phyloP scores from a whole-genome alignment of 2,329 filamentous ascomycete species.

The Aspergillus fumigatus region DNA sequence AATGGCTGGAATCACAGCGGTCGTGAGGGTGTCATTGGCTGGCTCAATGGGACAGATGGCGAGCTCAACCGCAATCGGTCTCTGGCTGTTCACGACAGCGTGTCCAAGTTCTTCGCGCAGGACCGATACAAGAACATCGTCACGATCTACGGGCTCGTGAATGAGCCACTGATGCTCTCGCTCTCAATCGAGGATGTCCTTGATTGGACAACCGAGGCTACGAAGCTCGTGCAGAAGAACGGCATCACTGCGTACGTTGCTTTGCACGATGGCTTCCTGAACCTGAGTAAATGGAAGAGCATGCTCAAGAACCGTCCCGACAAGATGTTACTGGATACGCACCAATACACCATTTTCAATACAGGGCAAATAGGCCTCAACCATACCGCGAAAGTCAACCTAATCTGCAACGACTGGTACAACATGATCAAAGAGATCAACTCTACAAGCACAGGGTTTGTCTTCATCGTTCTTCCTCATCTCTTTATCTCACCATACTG shows the following conservation, averaged over 20 bases:
- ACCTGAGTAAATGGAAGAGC: slow-evolving; percentile 85
- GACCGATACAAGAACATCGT: slow-evolving; percentile 88
- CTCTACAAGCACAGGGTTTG: slow-evolving; percentile 63
- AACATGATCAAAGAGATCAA: slow-evolving; percentile 69
- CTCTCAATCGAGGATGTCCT: slow-evolving; percentile 65
- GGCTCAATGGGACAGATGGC: slow-evolving; percentile 89
- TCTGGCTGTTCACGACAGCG: slow-evolving; percentile 78
- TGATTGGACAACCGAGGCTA: slow-evolving; percentile 72
- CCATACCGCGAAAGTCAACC: slow-evolving; percentile 78
- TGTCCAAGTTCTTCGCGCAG: slow-evolving; percentile 91
- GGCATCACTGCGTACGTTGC: slow-evolving; percentile 69
- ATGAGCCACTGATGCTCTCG: slow-evolving; percentile 83
- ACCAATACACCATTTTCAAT: slow-evolving; percentile 99
- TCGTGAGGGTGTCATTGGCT: slow-evolving; percentile 71
- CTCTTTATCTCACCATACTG: not conserved
- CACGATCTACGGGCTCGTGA: slow-evolving; percentile 87
- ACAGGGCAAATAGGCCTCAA: slow-evolving; percentile 74
- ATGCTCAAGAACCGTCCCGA: slow-evolving; percentile 66
- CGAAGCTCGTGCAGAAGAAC: slow-evolving; percentile 68
- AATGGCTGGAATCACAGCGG: slow-evolving; percentile 99
- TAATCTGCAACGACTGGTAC: slow-evolving; percentile 85
- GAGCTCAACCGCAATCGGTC: slow-evolving; percentile 72
- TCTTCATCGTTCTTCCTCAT: not conserved
- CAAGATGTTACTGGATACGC: slow-evolving; percentile 80
- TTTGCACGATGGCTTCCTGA: slow-evolving; percentile 94